phyloP scores from a whole-genome alignment of 306 rosid genomes.

The Hippophae gyantsensis region DNA sequence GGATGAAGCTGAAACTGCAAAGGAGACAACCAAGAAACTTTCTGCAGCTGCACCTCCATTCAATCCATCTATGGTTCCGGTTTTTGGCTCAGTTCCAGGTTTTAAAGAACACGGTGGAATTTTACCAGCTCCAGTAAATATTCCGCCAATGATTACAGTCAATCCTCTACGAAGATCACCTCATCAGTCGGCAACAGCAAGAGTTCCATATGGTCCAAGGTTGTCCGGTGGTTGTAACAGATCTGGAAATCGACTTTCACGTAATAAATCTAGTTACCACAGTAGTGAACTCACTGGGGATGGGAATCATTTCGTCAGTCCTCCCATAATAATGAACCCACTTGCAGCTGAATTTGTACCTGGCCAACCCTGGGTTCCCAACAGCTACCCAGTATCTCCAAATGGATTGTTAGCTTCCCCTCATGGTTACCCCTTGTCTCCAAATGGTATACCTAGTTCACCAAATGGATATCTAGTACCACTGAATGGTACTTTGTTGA shows the following conservation, averaged over 20 bases:
- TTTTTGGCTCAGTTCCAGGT: slow-evolving; percentile 71
- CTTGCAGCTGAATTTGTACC: too few relatives aligned
- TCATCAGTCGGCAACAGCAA: slow-evolving; percentile 91
- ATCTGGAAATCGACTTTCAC: slow-evolving; percentile 69
- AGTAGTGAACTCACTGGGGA: slow-evolving; percentile 50
- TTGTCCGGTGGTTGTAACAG: slow-evolving; percentile 81
- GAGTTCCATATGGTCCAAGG: slow-evolving; percentile 96
- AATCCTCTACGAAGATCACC: slow-evolving; percentile 80
- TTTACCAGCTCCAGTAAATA: slow-evolving; percentile 85
- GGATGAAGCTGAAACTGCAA: slow-evolving; percentile 60
- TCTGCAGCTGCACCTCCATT: slow-evolving; percentile 97
- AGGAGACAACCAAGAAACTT: slow-evolving; percentile 83
- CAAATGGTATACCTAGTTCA: too few relatives aligned
- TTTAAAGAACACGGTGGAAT: slow-evolving; percentile 82
- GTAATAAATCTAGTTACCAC: slow-evolving; percentile 46
- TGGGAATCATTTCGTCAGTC: slow-evolving; percentile 51
- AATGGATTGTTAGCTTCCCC: too few relatives aligned
- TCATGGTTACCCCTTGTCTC: too few relatives aligned
- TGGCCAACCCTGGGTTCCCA: too few relatives aligned
- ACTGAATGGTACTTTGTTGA: too few relatives aligned
- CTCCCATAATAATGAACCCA: slow-evolving; percentile 36
- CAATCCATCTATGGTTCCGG: slow-evolving; percentile 76
- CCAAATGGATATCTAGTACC: too few relatives aligned
- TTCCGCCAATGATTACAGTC: slow-evolving; percentile 74
- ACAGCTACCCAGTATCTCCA: too few relatives aligned